These are phyloP conservation scores for Stephania cephalantha DNA, from an alignment of 164 flowering plant genomes.

Conservation along the genomic window DNA sequence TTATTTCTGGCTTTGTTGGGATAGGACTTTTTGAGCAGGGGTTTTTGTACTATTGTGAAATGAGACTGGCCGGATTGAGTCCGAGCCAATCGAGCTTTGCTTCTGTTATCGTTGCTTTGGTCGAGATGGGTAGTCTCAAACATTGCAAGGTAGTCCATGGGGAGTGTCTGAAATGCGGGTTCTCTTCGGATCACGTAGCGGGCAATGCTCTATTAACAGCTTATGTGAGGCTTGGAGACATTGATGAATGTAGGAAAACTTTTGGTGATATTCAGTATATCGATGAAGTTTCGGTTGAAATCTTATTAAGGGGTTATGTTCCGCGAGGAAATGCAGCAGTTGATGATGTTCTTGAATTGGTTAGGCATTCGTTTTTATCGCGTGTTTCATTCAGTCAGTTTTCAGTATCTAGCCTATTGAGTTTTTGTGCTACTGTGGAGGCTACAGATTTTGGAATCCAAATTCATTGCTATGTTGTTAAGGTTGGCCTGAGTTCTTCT, in stretches of 20 bases:
- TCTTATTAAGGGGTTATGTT: slow-evolving; percentile 19
- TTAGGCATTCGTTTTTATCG: slow-evolving; percentile 9
- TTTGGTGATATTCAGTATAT: slow-evolving; percentile 14
- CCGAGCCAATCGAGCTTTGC: slow-evolving; percentile 24
- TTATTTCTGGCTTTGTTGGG: slow-evolving; percentile 20
- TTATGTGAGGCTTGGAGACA: slow-evolving; percentile 18
- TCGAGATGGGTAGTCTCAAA: slow-evolving; percentile 12
- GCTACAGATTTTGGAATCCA: slow-evolving; percentile 15
- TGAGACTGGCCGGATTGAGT: slow-evolving; percentile 19
- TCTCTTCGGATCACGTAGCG: slow-evolving; percentile 15
- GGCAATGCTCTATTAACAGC: slow-evolving; percentile 23
- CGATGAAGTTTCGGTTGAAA: slow-evolving; percentile 27
- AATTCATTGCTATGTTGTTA: slow-evolving; percentile 21
- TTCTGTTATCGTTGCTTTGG: slow-evolving; percentile 15
- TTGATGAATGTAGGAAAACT: slow-evolving; percentile 11
- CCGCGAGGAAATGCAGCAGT: slow-evolving; percentile 4
- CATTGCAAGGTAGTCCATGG: slow-evolving; percentile 17
- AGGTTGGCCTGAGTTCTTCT: slow-evolving; percentile 18
- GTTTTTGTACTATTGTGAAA: slow-evolving; percentile 12
- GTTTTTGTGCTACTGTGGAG: slow-evolving; percentile 11
- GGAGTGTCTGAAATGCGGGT: slow-evolving; percentile 24
- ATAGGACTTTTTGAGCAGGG: slow-evolving; percentile 5
- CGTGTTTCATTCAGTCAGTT: slow-evolving; percentile 12
- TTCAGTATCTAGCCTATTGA: slow-evolving; percentile 20
- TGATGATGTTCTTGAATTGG: slow-evolving; percentile 18